Percentiles rank a stretch among this genome's conserved stretches.
Conservation (phyloP, 139 green algal species). For the Tetratostichococcus sp. region DNA sequence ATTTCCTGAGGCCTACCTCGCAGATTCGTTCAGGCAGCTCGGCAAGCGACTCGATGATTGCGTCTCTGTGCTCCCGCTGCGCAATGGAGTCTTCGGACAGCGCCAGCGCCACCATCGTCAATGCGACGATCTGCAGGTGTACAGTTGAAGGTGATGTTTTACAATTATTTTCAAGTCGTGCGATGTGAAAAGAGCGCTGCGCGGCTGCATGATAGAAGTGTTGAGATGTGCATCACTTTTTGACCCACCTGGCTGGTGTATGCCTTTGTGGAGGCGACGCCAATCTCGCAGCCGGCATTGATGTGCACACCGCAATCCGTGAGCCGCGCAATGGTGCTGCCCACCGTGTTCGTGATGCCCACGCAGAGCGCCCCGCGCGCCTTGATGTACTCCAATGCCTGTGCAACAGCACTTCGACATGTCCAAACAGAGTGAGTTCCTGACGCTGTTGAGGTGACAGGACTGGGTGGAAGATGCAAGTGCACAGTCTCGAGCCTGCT, state of each 20-base stretch:
- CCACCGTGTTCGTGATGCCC: slow-evolving; percentile 97
- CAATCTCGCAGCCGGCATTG: slow-evolving; percentile 96
- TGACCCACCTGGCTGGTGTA: slow-evolving; percentile 41
- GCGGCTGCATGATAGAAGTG: no score
- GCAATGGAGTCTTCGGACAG: slow-evolving; percentile 86
- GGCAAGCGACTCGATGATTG: slow-evolving; percentile 81
- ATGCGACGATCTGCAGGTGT: slow-evolving; percentile 75
- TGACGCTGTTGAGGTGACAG: no score
- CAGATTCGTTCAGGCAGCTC: slow-evolving; percentile 59
- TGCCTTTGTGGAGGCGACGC: slow-evolving; percentile 93
- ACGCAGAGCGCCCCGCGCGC: slow-evolving; percentile 86
- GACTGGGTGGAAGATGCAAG: no score
- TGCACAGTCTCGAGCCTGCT: no score
- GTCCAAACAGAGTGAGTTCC: no score
- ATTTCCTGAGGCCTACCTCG: slow-evolving; percentile 18
- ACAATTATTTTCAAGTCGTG: no score
- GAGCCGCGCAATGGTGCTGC: slow-evolving; percentile 76
- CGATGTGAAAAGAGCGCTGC: no score
- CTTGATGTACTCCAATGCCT: slow-evolving; percentile 78
- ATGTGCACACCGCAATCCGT: slow-evolving; percentile 95
- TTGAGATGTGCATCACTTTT: no score
- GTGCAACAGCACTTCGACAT: no score
- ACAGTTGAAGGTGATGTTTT: no score
- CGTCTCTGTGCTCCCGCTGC: slow-evolving; percentile 59
- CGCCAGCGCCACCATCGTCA: slow-evolving; percentile 90